Base-by-base conservation (phyloP, 148 eudicot species). In the Polygonum aviculare region DNA sequence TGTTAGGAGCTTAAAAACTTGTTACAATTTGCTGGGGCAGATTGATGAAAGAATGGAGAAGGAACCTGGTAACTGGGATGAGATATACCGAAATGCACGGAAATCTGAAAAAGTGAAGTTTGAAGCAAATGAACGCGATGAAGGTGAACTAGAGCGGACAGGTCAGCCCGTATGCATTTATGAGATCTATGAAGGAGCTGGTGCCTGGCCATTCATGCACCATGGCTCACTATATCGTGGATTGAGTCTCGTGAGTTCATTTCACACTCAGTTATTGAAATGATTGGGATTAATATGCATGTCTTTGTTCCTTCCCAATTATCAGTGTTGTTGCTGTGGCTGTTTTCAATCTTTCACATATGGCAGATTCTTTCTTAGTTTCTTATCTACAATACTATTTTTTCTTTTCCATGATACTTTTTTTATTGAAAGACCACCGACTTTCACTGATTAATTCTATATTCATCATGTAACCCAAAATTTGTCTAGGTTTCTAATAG, bases 151-250 rank as follows among this genome's bases (percentile, higher is more conserved):
- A 52, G 97, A 95, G 84, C 87, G 98, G 79, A 92, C 92, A 18
- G 98, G 98, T 47, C 96, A 89, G 74, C 80, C 85, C 57, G 60
- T 95, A 62, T 89, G 96, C 88, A 87, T 95, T 76, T 92, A 95
- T 81, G 98, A 95, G 85, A 82, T 92, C n/a, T 95, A 95, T 76
- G 74, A 78, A 81, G 97, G 98, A 80, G 86, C 91, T 75, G 98
- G 98, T 26, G 88, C 91, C 51, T 95, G 98, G 98, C 96, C 97
- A 16, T 88, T 88, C 80, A 82, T 95, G 76, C 97, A 95, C 83
- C 97, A 90, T 84, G 97, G 98, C 78, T 92, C 98, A 79, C 80
- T 95, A 77, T 95, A 95, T 81, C 98, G 98, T 80, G 98, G 98
- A 18, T 82, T 95, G 84, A 92, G 97, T 85, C 96, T 95, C 74